A percentile compares a stretch with the other conserved stretches of the same genome.
These are phyloP conservation scores for Saccharomycopsis sp. DNA, from an alignment of 805 yeast genomes.

Conservation along the genomic window DNA sequence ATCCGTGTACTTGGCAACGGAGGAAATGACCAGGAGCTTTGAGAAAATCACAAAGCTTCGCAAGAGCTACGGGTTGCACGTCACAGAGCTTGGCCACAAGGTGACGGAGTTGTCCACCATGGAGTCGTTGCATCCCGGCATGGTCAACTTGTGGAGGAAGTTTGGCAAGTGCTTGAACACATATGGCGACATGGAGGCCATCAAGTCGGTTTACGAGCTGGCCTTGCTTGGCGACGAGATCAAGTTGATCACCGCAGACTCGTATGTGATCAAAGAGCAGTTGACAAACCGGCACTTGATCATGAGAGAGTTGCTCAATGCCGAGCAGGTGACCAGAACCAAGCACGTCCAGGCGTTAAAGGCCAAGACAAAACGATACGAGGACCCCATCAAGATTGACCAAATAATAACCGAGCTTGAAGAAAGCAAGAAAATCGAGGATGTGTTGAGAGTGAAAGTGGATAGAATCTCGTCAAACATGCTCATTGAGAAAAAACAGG, in stretches of 20 bases:
- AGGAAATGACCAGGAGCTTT: slow-evolving; percentile 43
- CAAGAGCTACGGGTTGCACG: slow-evolving; percentile 43
- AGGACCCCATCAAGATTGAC: slow-evolving; percentile 82
- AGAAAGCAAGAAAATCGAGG: slow-evolving; percentile 67
- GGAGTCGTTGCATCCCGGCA: slow-evolving; percentile 56
- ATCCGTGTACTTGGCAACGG: slow-evolving; percentile 52
- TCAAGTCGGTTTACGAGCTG: slow-evolving; percentile 61
- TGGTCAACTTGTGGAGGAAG: slow-evolving; percentile 71
- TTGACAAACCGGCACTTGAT: slow-evolving; percentile 84
- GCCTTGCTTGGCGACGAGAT: slow-evolving; percentile 74
- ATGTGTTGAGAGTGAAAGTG: slow-evolving; percentile 65
- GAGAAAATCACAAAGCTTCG: slow-evolving; percentile 43
- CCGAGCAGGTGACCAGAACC: slow-evolving; percentile 63
- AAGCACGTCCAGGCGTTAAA: slow-evolving; percentile 65
- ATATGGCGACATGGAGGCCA: slow-evolving; percentile 68
- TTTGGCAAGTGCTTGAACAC: slow-evolving; percentile 59
- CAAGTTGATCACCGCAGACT: slow-evolving; percentile 55
- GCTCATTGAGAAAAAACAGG: slow-evolving; percentile 59
- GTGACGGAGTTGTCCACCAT: slow-evolving; percentile 32
- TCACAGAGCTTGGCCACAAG: slow-evolving; percentile 41
- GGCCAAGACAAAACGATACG: slow-evolving; percentile 60
- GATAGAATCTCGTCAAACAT: slow-evolving; percentile 80
- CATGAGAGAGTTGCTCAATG: slow-evolving; percentile 79
- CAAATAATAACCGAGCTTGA: slow-evolving; percentile 79
- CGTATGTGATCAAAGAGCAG: slow-evolving; percentile 84